A percentile compares a stretch with the other conserved stretches of the same genome.
Conservation (phyloP, 148 eudicot species). For the Persicaria tinctoria region DNA sequence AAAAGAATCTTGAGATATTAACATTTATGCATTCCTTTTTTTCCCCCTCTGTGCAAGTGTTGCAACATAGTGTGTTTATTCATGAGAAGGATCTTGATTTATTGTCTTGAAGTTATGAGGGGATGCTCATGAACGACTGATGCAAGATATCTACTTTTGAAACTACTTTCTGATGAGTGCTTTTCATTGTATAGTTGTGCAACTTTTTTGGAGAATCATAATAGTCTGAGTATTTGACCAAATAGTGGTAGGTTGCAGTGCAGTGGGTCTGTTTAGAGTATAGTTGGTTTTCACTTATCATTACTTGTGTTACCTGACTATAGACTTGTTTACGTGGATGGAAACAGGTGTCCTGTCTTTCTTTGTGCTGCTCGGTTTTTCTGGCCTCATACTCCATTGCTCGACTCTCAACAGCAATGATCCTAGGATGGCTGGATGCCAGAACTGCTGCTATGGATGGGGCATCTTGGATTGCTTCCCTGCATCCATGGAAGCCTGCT, state of each 20-base stretch:
- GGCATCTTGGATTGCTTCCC: constrained; percentile 83
- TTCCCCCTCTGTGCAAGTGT: neutral
- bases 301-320: neutral
- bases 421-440: constrained; percentile 80
- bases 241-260: neutral
- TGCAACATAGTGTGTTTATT: neutral
- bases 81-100: neutral
- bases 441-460: constrained; percentile 88
- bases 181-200: neutral
- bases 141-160: neutral
- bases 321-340: neutral
- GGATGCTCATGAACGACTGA: neutral
- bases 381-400: constrained; percentile 76
- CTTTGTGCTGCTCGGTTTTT: constrained; percentile 77
- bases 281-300: neutral
- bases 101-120: neutral
- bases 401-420: constrained; percentile 49
- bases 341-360: constrained; percentile 65
- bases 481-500: constrained; percentile 85
- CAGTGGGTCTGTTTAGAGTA: neutral
- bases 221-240: neutral
- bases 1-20: neutral
- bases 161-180: too few relatives aligned
- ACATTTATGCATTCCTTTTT: neutral
- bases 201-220: neutral